These are phyloP conservation scores for Saccharomycopsis sp. DNA, from an alignment of 805 yeast species.

Conservation along the genomic window DNA sequence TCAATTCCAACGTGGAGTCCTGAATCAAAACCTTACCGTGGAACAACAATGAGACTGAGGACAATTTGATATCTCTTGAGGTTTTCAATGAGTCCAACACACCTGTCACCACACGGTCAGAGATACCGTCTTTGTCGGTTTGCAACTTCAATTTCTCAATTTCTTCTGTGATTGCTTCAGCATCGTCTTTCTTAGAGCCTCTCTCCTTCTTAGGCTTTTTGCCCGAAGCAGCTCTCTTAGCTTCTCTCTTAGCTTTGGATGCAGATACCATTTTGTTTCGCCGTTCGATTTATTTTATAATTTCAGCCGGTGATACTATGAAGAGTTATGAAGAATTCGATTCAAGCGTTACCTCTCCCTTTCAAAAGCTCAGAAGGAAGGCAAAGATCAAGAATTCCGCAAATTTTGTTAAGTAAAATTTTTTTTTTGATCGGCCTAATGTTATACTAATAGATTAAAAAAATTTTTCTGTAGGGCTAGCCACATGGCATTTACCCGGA, in stretches of 20 bases:
- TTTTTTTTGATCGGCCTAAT: background rate
- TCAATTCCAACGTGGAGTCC: conserved; percentile 86
- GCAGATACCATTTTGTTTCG: conserved; percentile 48
- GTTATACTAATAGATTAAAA: background rate
- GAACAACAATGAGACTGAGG: conserved; percentile 85
- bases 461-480: background rate
- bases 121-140: conserved; percentile 86
- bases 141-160: conserved; percentile 85
- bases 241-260: conserved; percentile 97
- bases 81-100: conserved; percentile 84
- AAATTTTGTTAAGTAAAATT: background rate
- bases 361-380: too few relatives aligned
- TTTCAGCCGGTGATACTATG: background rate
- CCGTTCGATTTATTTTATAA: too few relatives aligned
- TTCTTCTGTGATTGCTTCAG: conserved; percentile 60
- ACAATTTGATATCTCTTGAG: conserved; percentile 88
- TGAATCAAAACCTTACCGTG: conserved; percentile 96
- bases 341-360: too few relatives aligned
- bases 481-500: background rate
- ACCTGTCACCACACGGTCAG: conserved; percentile 98
- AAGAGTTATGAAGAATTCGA: too few relatives aligned
- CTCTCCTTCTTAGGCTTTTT: conserved; percentile 53
- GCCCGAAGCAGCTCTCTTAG: conserved; percentile 86
- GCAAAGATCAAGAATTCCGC: background rate
- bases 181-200: conserved; percentile 45